Evolutionary conservation across 768 basidiomycete genomes (phyloP).

Genomic region (Xerocomellus chrysenteron): DNA sequence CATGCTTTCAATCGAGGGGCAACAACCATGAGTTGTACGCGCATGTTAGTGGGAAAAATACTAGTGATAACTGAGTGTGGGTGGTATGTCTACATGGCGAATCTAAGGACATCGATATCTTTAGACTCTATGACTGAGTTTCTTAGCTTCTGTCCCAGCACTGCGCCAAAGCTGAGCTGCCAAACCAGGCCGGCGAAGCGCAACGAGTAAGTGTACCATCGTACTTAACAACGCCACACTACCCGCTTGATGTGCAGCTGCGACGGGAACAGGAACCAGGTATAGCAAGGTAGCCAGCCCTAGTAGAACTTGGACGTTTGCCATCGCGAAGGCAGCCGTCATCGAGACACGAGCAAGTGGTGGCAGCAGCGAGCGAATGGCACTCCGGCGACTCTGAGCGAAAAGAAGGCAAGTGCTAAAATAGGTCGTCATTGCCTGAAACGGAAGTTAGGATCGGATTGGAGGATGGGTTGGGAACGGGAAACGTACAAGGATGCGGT

Average conservation of each 20-base stretch:
- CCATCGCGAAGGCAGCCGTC: slow-evolving; percentile 70
- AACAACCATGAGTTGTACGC: neutral
- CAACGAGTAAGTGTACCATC: slow-evolving; percentile 72
- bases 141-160: slow-evolving; percentile 24
- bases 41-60: neutral
- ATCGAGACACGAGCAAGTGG: slow-evolving; percentile 54
- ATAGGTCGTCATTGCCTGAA: slow-evolving; percentile 85
- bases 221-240: slow-evolving; percentile 85
- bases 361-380: slow-evolving; percentile 51
- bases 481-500: slow-evolving; percentile 78
- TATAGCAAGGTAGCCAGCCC: slow-evolving; percentile 84
- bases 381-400: slow-evolving; percentile 52
- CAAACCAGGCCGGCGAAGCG: slow-evolving; percentile 65
- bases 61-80: slow-evolving; percentile 27
- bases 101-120: slow-evolving; percentile 8
- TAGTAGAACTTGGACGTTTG: slow-evolving; percentile 77
- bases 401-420: slow-evolving; percentile 63
- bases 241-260: slow-evolving; percentile 93
- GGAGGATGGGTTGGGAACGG: neutral
- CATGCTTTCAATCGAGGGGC: slow-evolving; percentile 1
- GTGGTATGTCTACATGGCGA: slow-evolving; percentile 10
- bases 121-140: slow-evolving; percentile 5
- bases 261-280: slow-evolving; percentile 88
- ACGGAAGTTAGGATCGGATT: neutral
- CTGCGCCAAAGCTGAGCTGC: slow-evolving; percentile 65